Evolutionary conservation across 2,329 filamentous ascomycete species (phyloP), one percentile per base, ranked within the genome.

Genomic region (Beauveria sp.): DNA sequence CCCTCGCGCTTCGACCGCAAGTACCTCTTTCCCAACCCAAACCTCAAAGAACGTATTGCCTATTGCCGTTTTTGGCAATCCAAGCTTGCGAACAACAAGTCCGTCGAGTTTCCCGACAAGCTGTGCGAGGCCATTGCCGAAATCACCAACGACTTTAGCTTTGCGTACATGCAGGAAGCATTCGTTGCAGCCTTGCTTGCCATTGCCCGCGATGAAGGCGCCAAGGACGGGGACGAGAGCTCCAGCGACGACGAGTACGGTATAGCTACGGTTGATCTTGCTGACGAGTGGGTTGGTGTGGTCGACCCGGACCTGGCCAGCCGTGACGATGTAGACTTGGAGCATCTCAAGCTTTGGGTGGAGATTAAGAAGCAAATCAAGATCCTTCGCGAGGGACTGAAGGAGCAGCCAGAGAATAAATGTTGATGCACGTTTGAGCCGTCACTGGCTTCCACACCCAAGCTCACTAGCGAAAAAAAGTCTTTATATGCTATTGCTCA

Each of bases 121-220:
- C 76, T 89, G 5, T 84, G 81, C 68, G 67, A 69, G 1, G 79
- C 81, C n/a, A 81, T 88, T 63, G 86, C 86, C 3, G 77, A 77
- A 10, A 85, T 87, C 63, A 89, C 85, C 0, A 72, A 81, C 28
- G 79, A 79, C n/a, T 89, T 89, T 71, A 86, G 83, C 65, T 89
- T 89, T 69, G 86, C 86, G 0, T 89, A 88, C 68, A 81, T 89
- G 71, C 86, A 89, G 68, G 86, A 89, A 70, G 86, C 84, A 0
- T 89, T 89, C 68, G 83, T 89, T 0, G 84, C 85, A 1, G 79
- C 82, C 2, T 69, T 89, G 59, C 73, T 89, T 28, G 79, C 81
- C 3, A 82, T 89, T 62, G 86, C 84, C 0, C 74, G 74, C 54
- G 63, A 46, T 20, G 60, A 61, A 61, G 64, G 62, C 43, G 58